Percentiles rank a stretch among this genome's conserved stretches.
phyloP scores from a whole-genome alignment of 306 rosid genomes.

The Pyrus communis region DNA sequence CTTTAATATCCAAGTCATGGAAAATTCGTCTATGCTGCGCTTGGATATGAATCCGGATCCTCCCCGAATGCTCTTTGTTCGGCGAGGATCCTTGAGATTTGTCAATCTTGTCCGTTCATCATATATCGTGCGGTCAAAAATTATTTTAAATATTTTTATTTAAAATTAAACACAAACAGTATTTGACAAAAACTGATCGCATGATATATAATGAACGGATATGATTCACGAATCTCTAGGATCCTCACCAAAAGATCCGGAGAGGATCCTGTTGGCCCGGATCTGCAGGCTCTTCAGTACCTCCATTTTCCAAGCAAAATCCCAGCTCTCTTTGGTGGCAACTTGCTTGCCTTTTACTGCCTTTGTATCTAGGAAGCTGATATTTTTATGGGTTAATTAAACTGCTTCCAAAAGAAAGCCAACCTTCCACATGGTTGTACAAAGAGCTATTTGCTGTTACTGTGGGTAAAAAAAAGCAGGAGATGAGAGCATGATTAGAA shows the following conservation, averaged over 20 bases:
- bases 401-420: background rate
- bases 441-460: background rate
- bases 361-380: constrained; percentile 49
- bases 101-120: no score
- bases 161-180: no score
- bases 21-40: constrained; percentile 45
- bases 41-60: constrained; percentile 39
- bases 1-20: constrained; percentile 24
- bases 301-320: constrained; percentile 20
- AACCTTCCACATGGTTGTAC: background rate
- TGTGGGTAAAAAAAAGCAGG: constrained; percentile 11
- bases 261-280: constrained; percentile 17
- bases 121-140: no score
- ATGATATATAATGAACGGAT: accelerated
- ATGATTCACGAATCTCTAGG: no score
- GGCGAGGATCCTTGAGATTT: no score
- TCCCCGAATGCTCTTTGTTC: no score
- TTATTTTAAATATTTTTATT: no score
- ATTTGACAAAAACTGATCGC: no score
- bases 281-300: constrained; percentile 39
- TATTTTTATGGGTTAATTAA: background rate
- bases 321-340: constrained; percentile 29
- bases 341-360: constrained; percentile 28
- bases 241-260: no score
- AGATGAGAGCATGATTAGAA: constrained; percentile 16